Base-by-base conservation (phyloP, 306 rosid genomes). In the Pyrus pyrifolia region DNA sequence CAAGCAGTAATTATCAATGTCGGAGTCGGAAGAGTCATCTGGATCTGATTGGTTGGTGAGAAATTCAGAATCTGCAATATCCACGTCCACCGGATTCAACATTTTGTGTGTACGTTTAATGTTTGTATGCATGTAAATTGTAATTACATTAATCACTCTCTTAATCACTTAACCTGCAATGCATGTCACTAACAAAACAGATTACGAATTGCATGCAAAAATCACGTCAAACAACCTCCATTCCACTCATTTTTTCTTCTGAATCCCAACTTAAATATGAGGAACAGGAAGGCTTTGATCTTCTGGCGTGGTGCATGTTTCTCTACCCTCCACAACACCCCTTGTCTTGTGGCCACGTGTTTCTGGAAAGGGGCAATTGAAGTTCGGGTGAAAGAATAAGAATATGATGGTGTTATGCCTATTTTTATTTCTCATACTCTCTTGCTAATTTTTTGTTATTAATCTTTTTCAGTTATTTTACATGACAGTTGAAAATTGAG, bases 61-160 rank as follows among this genome's bases (percentile, higher is more conserved):
- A 67, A 83, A 83, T 70, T 85, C 92, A 53, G 81, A 67, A 44
- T 88, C 88, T 51, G 86, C 89, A 73, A 85, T 76, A 80, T 88
- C 92, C 83, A 81, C 78, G 72, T 83, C 89, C 51, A 60, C 35
- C 6, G 77, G n/a, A 42, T 70, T 69, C 57, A 45, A 40, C 86
- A 89, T 84, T 80, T 59, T 68, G 19, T 76, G 40, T 35, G 27
- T 52, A 38, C 53, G 70, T n/a, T 44, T 21, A 30, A 44, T 44
- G 31, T 27, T 74, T 45, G 60, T 62, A 29, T 74, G 51, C 8
- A 61, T 46, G 22, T 27, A 18, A 17, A 31, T 27, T 27, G 17
- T 38, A 66, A 35, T 66, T 66, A n/a, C 70, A 66, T 66, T 18
- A 31, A 31, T 17, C 31, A 29, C 5, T 17, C 60, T 49, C 21